phyloP scores from a whole-genome alignment of 768 basidiomycete genomes.

The Termitomyces sp. region DNA sequence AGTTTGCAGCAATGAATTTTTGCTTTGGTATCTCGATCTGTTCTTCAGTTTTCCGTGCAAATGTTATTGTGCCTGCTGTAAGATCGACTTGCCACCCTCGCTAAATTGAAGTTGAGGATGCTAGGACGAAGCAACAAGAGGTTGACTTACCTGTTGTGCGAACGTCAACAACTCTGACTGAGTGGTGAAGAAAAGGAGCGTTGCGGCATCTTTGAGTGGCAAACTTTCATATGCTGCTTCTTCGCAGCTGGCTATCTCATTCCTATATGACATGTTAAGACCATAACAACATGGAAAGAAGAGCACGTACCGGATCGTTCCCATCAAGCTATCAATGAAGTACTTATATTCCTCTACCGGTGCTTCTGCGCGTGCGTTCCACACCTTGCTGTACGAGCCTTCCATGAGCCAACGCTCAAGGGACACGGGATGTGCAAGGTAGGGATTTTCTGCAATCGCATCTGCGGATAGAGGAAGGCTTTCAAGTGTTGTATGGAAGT shows the following conservation, averaged over 20 bases:
- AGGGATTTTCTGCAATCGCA: slow-evolving; percentile 62
- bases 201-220: slow-evolving; percentile 85
- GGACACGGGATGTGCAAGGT: slow-evolving; percentile 81
- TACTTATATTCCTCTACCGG: slow-evolving; percentile 93
- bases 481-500: slow-evolving; percentile 96
- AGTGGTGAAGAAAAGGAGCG: slow-evolving; percentile 85
- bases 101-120: slow-evolving; percentile 31
- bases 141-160: slow-evolving; percentile 59
- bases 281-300: background rate
- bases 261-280: slow-evolving; percentile 40
- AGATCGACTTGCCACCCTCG: slow-evolving; percentile 84
- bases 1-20: slow-evolving; percentile 71
- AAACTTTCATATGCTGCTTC: slow-evolving; percentile 91
- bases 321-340: slow-evolving; percentile 91
- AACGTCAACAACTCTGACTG: slow-evolving; percentile 81
- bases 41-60: slow-evolving; percentile 79
- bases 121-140: background rate
- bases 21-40: slow-evolving; percentile 82
- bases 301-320: slow-evolving; percentile 74
- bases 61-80: slow-evolving; percentile 61
- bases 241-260: slow-evolving; percentile 96
- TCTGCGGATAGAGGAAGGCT: slow-evolving; percentile 73
- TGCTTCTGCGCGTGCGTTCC: slow-evolving; percentile 90
- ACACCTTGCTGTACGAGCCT: slow-evolving; percentile 96
- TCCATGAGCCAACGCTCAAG: slow-evolving; percentile 99